These are phyloP conservation scores for Tulasnella sp. DNA, from an alignment of 768 basidiomycete genomes.

Conservation along the genomic window DNA sequence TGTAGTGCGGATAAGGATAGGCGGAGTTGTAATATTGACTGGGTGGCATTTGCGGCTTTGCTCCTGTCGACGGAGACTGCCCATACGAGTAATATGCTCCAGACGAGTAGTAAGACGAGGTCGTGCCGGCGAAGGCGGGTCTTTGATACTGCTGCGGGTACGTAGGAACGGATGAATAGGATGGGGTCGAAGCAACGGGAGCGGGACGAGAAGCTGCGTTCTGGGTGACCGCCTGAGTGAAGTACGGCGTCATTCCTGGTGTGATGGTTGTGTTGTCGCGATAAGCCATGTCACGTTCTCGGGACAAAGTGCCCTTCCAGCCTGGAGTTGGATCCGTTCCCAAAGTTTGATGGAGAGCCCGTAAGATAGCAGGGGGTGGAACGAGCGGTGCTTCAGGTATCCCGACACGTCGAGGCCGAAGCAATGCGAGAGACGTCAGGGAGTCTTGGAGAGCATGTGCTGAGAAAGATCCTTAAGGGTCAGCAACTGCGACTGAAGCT, in stretches of 20 bases:
- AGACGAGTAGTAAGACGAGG: neutral
- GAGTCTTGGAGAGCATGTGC: slow-evolving; percentile 66
- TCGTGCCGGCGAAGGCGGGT: neutral
- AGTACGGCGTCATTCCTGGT: neutral
- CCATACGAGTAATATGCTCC: neutral
- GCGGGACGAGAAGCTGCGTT: neutral
- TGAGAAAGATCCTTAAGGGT: slow-evolving; percentile 22
- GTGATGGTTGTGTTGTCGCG: slow-evolving; percentile 15
- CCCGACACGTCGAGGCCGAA: slow-evolving; percentile 50
- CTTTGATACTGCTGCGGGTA: neutral
- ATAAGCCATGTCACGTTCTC: slow-evolving; percentile 10
- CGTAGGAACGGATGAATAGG: neutral
- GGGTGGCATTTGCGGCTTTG: neutral
- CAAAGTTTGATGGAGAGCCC: slow-evolving; percentile 51
- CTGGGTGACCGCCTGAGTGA: slow-evolving; percentile 8
- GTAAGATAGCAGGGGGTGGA: slow-evolving; percentile 54
- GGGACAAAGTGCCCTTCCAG: slow-evolving; percentile 14
- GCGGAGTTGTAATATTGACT: neutral
- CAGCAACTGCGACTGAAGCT: neutral
- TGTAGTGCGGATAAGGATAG: neutral
- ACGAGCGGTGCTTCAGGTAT: slow-evolving; percentile 35
- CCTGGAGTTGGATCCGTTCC: slow-evolving; percentile 10
- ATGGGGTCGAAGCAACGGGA: neutral
- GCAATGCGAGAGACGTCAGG: slow-evolving; percentile 50
- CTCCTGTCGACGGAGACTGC: neutral